Evolutionary conservation across 208 protist species (phyloP), one percentile per base, ranked within the genome.

Genomic region (Trypanosoma avium): DNA sequence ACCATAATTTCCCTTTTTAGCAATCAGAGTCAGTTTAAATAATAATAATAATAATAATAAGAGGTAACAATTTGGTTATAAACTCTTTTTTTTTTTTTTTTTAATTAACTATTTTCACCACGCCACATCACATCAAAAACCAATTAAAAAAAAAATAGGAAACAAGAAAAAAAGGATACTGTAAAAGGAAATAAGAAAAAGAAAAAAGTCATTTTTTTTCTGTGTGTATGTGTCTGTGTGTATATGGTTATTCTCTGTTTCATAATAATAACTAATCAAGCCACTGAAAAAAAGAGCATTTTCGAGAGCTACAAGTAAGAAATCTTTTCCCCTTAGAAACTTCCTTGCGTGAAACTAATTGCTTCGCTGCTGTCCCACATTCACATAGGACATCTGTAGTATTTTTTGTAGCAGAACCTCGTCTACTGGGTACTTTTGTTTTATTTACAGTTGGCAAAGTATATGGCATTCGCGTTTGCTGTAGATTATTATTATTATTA

Each of bases 231-330:
- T 24, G 3, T 52, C 49, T 60, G 10, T 54, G 2, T 19, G 15
- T 27, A 15, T 43, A 13, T 43, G 17, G 0, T 21, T 43, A 46
- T 53, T 54, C n/a, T n/a, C n/a, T n/a, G n/a, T n/a, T n/a, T 6
- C 29, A 30, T 29, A 13, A 26, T 17, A 15, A 19, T 13, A 2
- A 32, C 59, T 53, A 61, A 49, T 93, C 86, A 1, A 83, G 15
- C 87, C 90, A 95, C 70, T 90, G 75, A 64, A 95, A 95, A 53
- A 92, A 95, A 8, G 40, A 55, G 60, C 90, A 95, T 54, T 83
- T 63, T 12, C 78, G 64, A 65, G 52, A 77, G 0, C 74, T 73
- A 61, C 90, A 95, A 12, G 84, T 92, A 7, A 83, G 70, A 62
- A 95, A 95, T n/a, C 53, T 65, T 54, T 79, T 84, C 3, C 90